Conservation (phyloP, 2,329 filamentous ascomycete genomes). For the Beauveria rudraprayagi region DNA sequence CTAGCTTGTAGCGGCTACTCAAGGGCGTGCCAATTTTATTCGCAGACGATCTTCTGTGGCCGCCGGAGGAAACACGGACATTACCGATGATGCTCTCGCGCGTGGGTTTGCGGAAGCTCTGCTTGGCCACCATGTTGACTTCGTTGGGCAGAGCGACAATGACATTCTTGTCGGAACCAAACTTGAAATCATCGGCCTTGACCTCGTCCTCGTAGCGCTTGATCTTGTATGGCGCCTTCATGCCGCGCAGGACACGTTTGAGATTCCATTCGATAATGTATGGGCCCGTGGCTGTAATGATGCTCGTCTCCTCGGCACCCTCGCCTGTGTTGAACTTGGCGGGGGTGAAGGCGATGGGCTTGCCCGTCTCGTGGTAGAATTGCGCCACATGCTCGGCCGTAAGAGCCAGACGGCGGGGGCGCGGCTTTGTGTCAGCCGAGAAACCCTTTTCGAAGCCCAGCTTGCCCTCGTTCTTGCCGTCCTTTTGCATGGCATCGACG, state of each 20-base stretch:
- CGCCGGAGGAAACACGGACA: conserved; percentile 37
- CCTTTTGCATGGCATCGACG: conserved; percentile 83
- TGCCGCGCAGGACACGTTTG: conserved; percentile 75
- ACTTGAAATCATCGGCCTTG: conserved; percentile 98
- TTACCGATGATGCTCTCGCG: conserved; percentile 80
- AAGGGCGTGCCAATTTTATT: conserved; percentile 44
- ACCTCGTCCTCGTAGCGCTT: conserved; percentile 94
- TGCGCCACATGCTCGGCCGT: conserved; percentile 91
- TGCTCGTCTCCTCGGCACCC: conserved; percentile 76
- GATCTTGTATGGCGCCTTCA: conserved; percentile 87
- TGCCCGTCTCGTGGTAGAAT: conserved; percentile 92
- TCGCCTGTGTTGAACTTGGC: conserved; percentile 91
- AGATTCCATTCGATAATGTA: conserved; percentile 96
- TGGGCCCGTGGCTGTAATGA: conserved; percentile 92
- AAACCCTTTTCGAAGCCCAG: conserved; percentile 96
- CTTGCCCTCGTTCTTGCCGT: conserved; percentile 93
- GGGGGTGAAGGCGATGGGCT: conserved; percentile 76
- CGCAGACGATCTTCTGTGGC: conserved; percentile 40
- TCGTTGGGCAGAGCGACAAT: conserved; percentile 95
- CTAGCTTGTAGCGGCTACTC: conserved; percentile 63
- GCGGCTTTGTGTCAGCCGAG: conserved; percentile 85
- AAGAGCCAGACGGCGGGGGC: conserved; percentile 80
- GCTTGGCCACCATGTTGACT: conserved; percentile 93
- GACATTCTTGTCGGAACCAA: conserved; percentile 93
- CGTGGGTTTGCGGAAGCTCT: conserved; percentile 77